Evolutionary conservation across 805 yeast species (phyloP).

Genomic region (Wickerhamomyces silvicola): DNA sequence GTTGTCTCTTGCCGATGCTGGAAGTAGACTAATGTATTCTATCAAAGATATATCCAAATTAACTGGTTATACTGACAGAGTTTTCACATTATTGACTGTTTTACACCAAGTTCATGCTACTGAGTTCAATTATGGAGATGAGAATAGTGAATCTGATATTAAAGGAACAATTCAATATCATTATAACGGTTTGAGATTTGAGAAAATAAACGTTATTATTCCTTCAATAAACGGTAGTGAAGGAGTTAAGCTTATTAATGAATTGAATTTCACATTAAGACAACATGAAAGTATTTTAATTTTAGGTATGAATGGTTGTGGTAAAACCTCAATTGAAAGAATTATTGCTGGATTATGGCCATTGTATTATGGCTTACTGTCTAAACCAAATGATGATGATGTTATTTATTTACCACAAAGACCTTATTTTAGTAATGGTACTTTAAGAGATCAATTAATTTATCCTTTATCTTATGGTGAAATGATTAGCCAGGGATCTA

Average conservation of each 20-base stretch:
- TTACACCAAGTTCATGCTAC: conserved; percentile 75
- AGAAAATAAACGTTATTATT: conserved; percentile 73
- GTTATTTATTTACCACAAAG: conserved; percentile 79
- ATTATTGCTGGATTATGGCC: conserved; percentile 92
- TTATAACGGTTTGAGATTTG: conserved; percentile 75
- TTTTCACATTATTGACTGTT: conserved; percentile 67
- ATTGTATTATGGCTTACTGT: conserved; percentile 70
- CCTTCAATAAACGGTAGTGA: conserved; percentile 60
- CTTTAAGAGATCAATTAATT: conserved; percentile 84
- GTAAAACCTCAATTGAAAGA: conserved; percentile 82
- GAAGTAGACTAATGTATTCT: conserved; percentile 89
- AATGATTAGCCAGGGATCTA: conserved; percentile 64
- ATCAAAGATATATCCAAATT: conserved; percentile 87
- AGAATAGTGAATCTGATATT: conserved; percentile 43
- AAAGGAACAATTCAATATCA: conserved; percentile 76
- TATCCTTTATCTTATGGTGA: conserved; percentile 78
- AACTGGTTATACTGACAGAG: conserved; percentile 85
- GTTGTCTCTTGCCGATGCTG: conserved; percentile 91
- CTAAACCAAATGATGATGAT: conserved; percentile 68
- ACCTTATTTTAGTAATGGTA: conserved; percentile 77
- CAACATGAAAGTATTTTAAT: conserved; percentile 60
- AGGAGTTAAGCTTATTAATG: conserved; percentile 55
- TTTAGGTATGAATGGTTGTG: conserved; percentile 84
- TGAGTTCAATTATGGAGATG: conserved; percentile 33
- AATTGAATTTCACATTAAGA: conserved; percentile 50